Conservation (phyloP, 192 early-diverging fungal genomes). For the Entrophospora sp. region DNA sequence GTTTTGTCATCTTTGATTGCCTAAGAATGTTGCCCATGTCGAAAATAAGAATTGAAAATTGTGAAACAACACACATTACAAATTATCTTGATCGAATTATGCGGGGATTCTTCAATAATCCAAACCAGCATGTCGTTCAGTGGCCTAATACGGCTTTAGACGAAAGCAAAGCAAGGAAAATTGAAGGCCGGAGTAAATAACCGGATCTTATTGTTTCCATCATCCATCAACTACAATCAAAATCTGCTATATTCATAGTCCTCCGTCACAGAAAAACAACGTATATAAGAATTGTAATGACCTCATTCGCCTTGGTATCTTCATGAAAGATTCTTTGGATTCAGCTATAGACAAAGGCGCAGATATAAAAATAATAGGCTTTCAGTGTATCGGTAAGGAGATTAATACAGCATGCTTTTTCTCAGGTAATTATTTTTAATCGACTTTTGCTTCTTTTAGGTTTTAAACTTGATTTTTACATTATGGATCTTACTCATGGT, state of each 20-base stretch:
- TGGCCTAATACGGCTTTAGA: slow-evolving; percentile 10
- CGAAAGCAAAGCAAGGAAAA: slow-evolving; percentile 9
- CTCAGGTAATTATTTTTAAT: background rate
- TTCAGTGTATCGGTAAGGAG: slow-evolving; percentile 7
- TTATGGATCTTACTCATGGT: too few species aligned
- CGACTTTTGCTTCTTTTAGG: too few species aligned
- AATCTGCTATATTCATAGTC: background rate
- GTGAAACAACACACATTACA: slow-evolving; percentile 7
- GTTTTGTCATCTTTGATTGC: background rate
- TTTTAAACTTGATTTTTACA: too few species aligned
- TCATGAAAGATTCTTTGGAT: slow-evolving; percentile 1
- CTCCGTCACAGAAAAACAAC: background rate
- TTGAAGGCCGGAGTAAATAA: background rate
- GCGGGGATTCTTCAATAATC: background rate
- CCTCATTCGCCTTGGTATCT: slow-evolving; percentile 3
- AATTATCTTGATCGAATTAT: slow-evolving; percentile 12
- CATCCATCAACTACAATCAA: slow-evolving; percentile 3
- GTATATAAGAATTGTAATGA: slow-evolving; percentile 15
- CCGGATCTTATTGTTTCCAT: background rate
- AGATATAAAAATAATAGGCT: slow-evolving; percentile 7
- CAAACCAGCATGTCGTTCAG: background rate
- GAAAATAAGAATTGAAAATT: slow-evolving; percentile 1
- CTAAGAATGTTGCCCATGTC: background rate
- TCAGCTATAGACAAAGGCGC: background rate
- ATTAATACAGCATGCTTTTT: background rate